Conservation (phyloP, 73 alveolate genomes). For the Paramecium caudatum region DNA sequence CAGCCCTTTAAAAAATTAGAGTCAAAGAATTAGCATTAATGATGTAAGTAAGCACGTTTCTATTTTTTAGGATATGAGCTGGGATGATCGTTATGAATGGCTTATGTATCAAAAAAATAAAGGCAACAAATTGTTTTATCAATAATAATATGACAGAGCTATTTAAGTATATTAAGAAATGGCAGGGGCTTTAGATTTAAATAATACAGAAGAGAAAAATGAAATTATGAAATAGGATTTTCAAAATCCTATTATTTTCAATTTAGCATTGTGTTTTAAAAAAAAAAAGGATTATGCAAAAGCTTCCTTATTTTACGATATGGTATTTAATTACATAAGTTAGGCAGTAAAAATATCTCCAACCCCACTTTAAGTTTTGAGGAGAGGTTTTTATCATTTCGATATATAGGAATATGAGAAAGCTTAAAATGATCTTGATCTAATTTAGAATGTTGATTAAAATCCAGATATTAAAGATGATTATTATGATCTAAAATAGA, state of each 20-base stretch:
- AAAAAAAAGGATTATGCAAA: not conserved
- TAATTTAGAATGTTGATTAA: not conserved
- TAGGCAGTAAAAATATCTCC: conserved; percentile 5
- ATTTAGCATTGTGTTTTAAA: conserved; percentile 53
- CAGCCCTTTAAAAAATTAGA: conserved; percentile 24
- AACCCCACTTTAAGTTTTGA: not conserved
- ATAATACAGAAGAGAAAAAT: conserved; percentile 3
- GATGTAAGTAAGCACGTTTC: not conserved
- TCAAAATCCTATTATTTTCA: conserved; percentile 8
- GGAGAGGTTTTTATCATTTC: conserved; percentile 55
- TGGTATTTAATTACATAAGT: not conserved
- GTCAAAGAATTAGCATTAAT: not conserved
- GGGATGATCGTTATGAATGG: conserved; percentile 69
- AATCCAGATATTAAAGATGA: not conserved
- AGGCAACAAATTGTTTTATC: conserved; percentile 36
- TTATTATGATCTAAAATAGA: not conserved
- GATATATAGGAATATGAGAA: conserved; percentile 36
- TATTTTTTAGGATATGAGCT: conserved; percentile 23
- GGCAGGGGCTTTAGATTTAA: not conserved
- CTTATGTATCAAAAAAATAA: conserved; percentile 34
- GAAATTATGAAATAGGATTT: conserved; percentile 59
- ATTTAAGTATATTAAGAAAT: conserved; percentile 40
- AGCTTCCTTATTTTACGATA: conserved; percentile 54
- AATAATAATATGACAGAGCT: conserved; percentile 36
- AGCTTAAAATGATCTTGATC: not conserved